Base-by-base conservation (phyloP, 1,139 yeast genomes). In the Hansenula anomala region DNA sequence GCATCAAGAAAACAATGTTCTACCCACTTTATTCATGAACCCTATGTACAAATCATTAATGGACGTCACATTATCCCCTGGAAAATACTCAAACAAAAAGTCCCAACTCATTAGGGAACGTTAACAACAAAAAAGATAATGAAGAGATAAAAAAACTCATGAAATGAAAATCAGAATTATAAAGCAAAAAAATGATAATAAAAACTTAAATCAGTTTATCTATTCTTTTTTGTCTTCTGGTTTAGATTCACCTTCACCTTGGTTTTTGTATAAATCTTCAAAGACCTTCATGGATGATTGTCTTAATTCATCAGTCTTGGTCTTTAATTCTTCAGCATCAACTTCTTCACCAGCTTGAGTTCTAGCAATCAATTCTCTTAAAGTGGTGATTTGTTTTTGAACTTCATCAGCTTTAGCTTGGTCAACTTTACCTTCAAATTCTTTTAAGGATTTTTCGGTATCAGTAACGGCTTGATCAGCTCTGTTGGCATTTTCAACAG, bases 401-500 rank as follows among this genome's bases (percentile, higher is more conserved):
- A 92, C 85, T 73, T 82, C 82, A 59, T 63, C 67, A 40, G 66
- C 65, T 60, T 87, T 95, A 55, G 87, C 89, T 60, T 84, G 94
- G 51, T 80, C 81, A 53, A 92, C 69, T 75, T 90, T 94, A 55
- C 86, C 96, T 73, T 86, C 90, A 74, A 86, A 88, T 75, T 92
- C 97, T 67, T 80, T 83, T 68, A 92, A 75, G 41, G 97, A 89
- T 73, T 78, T 76, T 75, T 92, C 97, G 58, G 96, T 90, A 70
- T 90, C 97, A 70, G 87, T 87, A 69, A 94, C 87, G 66, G 90
- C 81, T 69, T 87, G 90, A 69, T 92, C 97, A 52, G 97, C 97
- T 68, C 88, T 88, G 89, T 92, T 92, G 61, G 97, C 96, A 55
- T 76, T 71, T 73, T 90, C 97, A 63, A 92, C 90, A 44, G 95